These are phyloP conservation scores for Botryotinia globosa DNA, from an alignment of 2,329 filamentous ascomycete species.

Conservation along the genomic window DNA sequence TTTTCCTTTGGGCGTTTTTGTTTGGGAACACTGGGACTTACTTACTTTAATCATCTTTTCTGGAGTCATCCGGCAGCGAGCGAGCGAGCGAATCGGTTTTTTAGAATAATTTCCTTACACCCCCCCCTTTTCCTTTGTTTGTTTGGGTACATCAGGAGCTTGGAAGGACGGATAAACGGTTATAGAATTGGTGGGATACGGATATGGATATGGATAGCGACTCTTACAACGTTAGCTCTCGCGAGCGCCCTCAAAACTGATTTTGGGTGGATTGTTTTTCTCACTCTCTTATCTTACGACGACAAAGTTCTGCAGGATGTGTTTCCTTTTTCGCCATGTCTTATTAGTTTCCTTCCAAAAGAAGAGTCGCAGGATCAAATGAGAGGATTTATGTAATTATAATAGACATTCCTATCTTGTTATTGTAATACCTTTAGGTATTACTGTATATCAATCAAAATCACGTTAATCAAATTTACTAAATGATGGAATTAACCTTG, in stretches of 20 bases:
- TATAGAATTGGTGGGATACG: background rate
- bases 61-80: background rate
- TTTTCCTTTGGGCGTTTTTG: background rate
- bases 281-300: background rate
- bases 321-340: background rate
- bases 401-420: background rate
- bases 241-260: constrained; percentile 1
- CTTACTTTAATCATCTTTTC: constrained; percentile 2
- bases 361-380: background rate
- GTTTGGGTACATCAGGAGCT: background rate
- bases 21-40: background rate
- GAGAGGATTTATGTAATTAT: background rate
- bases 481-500: background rate
- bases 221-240: constrained; percentile 16
- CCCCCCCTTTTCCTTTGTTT: background rate
- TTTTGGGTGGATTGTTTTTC: background rate
- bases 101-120: background rate
- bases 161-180: background rate
- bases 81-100: background rate
- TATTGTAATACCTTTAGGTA: background rate
- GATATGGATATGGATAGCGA: constrained; percentile 2
- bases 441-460: background rate
- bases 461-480: background rate
- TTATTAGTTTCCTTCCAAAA: constrained; percentile 1
- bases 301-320: background rate